phyloP scores from a whole-genome alignment of 2,329 filamentous ascomycete genomes.

The Alternaria arborescens region DNA sequence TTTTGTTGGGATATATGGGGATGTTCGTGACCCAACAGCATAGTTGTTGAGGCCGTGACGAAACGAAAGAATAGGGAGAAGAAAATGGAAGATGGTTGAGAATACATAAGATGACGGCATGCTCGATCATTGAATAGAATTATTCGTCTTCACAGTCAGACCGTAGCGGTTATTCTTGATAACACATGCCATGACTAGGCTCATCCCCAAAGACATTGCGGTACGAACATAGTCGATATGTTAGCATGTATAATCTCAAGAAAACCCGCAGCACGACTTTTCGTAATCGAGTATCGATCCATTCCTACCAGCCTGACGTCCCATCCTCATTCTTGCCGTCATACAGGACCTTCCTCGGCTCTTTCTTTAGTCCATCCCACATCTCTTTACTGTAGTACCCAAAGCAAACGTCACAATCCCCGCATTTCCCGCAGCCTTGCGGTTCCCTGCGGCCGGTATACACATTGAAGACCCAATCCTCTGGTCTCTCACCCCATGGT shows the following conservation, averaged over 20 bases:
- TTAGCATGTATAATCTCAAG: neutral
- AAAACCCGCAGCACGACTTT: neutral
- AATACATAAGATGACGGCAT: neutral
- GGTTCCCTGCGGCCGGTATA: constrained; percentile 15
- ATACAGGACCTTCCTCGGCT: neutral
- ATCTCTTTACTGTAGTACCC: constrained; percentile 10
- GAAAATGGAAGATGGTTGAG: neutral
- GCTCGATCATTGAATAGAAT: neutral
- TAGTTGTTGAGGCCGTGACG: neutral
- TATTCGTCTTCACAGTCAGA: neutral
- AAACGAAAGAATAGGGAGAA: neutral
- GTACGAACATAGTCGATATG: neutral
- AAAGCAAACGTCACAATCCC: constrained; percentile 16
- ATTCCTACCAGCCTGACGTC: neutral
- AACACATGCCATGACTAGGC: neutral
- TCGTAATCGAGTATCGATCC: too few relatives aligned
- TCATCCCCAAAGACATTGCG: neutral
- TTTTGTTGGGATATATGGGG: neutral
- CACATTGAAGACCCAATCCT: constrained; percentile 21
- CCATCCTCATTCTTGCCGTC: neutral
- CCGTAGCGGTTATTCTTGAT: neutral
- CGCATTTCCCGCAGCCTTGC: constrained; percentile 18
- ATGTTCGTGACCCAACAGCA: neutral
- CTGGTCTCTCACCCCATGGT: constrained; percentile 11
- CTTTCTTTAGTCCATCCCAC: constrained; percentile 8